A percentile compares a stretch with the other conserved stretches of the same genome.
Conservation (phyloP, 2,329 filamentous ascomycete genomes). For the Trichoderma hamatum region DNA sequence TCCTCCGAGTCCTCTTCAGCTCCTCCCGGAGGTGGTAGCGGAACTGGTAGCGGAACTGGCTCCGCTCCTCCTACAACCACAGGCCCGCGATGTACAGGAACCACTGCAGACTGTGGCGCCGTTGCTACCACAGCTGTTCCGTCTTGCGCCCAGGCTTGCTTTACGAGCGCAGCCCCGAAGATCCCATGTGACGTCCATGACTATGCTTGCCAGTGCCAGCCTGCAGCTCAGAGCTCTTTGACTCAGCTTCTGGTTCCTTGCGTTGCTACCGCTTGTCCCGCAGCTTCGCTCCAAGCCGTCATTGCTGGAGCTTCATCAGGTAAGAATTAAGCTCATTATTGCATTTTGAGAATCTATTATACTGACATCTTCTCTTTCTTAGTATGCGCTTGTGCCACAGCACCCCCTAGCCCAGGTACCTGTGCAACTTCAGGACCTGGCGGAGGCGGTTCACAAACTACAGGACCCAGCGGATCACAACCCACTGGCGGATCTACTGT, state of each 20-base stretch:
- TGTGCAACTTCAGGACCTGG: slow-evolving; percentile 18
- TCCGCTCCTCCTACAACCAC: slow-evolving; percentile 20
- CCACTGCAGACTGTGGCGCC: slow-evolving; percentile 33
- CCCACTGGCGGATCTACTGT: neutral
- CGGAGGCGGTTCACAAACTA: neutral
- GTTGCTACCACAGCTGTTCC: slow-evolving; percentile 36
- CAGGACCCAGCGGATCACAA: slow-evolving; percentile 1
- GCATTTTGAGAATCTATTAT: neutral
- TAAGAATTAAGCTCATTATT: neutral
- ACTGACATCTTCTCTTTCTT: neutral
- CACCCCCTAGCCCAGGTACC: slow-evolving; percentile 25
- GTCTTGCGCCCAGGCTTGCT: slow-evolving; percentile 36
- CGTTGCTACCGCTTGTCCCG: slow-evolving; percentile 33
- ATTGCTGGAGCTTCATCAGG: slow-evolving; percentile 33
- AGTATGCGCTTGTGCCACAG: slow-evolving; percentile 29
- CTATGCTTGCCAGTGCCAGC: slow-evolving; percentile 37
- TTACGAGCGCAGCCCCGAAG: slow-evolving; percentile 32
- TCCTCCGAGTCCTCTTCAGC: neutral
- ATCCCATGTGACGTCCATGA: slow-evolving; percentile 36
- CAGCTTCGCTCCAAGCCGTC: slow-evolving; percentile 31
- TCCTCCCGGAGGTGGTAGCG: neutral
- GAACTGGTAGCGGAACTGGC: neutral
- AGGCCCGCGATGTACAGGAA: slow-evolving; percentile 27
- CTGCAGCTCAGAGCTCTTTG: slow-evolving; percentile 31
- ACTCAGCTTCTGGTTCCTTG: slow-evolving; percentile 35